Evolutionary conservation across 2,329 filamentous ascomycete species (phyloP).

Genomic region (Monosporascus ibericus): DNA sequence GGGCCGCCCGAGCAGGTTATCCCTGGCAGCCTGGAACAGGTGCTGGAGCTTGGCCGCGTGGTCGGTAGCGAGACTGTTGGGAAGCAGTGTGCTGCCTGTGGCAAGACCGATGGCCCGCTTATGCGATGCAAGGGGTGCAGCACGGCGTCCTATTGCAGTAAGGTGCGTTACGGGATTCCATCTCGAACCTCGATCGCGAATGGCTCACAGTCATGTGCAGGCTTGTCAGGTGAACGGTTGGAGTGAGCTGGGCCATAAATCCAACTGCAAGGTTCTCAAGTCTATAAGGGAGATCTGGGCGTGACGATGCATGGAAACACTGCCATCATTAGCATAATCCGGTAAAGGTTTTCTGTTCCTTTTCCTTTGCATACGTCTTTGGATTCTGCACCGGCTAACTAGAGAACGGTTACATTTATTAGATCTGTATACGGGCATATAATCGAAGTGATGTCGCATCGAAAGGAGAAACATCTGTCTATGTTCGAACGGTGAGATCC

Average conservation of each 20-base stretch:
- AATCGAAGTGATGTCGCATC: no score
- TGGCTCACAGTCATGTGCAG: slow-evolving; percentile 15
- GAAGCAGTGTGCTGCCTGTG: slow-evolving; percentile 20
- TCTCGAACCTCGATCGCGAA: background rate
- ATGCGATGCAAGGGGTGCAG: slow-evolving; percentile 38
- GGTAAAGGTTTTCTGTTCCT: no score
- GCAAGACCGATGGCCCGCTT: slow-evolving; percentile 18
- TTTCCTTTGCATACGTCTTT: no score
- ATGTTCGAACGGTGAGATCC: no score
- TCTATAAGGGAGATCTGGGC: slow-evolving; percentile 31
- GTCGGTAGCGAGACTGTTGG: slow-evolving; percentile 1
- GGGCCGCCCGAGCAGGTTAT: slow-evolving; percentile 10
- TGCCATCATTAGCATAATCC: no score
- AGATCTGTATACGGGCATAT: no score
- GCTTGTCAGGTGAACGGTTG: slow-evolving; percentile 38
- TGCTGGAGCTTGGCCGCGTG: slow-evolving; percentile 16
- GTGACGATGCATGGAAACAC: slow-evolving; percentile 1
- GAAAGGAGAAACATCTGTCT: no score
- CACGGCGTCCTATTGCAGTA: slow-evolving; percentile 38
- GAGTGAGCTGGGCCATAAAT: slow-evolving; percentile 36
- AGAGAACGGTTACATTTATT: no score
- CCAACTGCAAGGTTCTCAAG: slow-evolving; percentile 37
- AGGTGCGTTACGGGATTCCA: slow-evolving; percentile 27
- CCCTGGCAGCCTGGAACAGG: slow-evolving; percentile 17
- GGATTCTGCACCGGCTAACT: no score